Evolutionary conservation across 1,139 yeast genomes (phyloP).

Genomic region (Yamadazyma mexicana): DNA sequence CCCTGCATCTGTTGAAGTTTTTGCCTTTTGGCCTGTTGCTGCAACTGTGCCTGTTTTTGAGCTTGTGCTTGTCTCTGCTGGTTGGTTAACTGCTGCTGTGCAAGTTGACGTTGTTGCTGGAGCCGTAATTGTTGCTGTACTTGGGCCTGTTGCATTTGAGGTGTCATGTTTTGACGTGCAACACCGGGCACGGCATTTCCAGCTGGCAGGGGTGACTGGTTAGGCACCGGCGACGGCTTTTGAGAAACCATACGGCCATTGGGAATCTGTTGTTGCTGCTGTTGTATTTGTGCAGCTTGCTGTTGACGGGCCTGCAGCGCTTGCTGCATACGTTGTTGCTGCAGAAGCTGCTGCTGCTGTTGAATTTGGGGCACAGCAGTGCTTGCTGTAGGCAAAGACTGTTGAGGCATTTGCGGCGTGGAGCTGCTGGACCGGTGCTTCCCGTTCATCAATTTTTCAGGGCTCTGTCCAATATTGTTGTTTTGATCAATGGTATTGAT

Average conservation of each 20-base stretch:
- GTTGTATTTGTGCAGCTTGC: too few relatives aligned
- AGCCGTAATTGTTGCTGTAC: slow-evolving; percentile 19
- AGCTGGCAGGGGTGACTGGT: slow-evolving; percentile 1
- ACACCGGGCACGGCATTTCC: too few relatives aligned
- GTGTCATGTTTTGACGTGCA: slow-evolving; percentile 2
- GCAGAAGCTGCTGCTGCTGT: slow-evolving; percentile 11
- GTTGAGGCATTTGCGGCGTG: slow-evolving; percentile 9
- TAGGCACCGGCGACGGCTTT: slow-evolving; percentile 5
- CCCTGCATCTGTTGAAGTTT: neutral
- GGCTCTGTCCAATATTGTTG: slow-evolving; percentile 17
- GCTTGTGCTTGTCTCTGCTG: slow-evolving; percentile 17
- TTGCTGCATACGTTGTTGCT: slow-evolving; percentile 16
- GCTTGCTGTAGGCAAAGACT: slow-evolving; percentile 2
- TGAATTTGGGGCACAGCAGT: neutral
- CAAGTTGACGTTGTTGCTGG: slow-evolving; percentile 22
- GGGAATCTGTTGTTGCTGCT: neutral
- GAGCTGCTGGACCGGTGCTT: slow-evolving; percentile 5
- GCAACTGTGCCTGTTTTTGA: slow-evolving; percentile 18
- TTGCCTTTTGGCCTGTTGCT: slow-evolving; percentile 9
- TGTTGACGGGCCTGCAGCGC: too few relatives aligned
- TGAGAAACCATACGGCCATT: slow-evolving; percentile 2
- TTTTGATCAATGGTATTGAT: slow-evolving; percentile 44
- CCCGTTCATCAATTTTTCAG: slow-evolving; percentile 13
- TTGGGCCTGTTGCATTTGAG: slow-evolving; percentile 5
- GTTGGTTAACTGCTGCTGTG: slow-evolving; percentile 13